Evolutionary conservation across 805 yeast genomes (phyloP), one percentile per base, ranked within the genome.

Genomic region (Brettanomyces nanus): DNA sequence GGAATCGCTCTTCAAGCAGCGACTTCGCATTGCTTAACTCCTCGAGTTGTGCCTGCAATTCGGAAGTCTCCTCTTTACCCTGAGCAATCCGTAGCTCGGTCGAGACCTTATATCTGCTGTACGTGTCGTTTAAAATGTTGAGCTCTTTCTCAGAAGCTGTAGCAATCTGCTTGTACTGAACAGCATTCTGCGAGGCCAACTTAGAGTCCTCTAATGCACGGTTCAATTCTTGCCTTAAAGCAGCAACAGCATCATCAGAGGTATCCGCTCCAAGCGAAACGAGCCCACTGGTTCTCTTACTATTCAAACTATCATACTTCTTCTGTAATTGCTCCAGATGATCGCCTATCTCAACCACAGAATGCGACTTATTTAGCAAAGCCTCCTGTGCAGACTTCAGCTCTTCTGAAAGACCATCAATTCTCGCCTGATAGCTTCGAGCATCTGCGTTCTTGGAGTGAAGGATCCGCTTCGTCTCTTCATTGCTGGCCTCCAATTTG

Each of bases 101-200:
- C 36, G 61, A 39, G 2, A 44, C 41, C 44, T 67, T 70, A 44
- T 57, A 69, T 33, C 57, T 58, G 35, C 70, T 85, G 52, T 71
- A 80, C 1, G 79, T 63, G 17, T 62, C 61, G 21, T 73, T 76
- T 42, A 84, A 62, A 33, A 68, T 64, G 28, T 62, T 58, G 28
- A 85, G 63, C 4, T 87, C 76, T 37, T 71, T 73, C 51, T 85
- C 94, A 3, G 85, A 75, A 11, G 82, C 75, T 36, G 60, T 59
- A 0, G 87, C 77, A 29, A 85, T 68, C n/a, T 62, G 63, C 40
- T 77, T 73, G 52, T 79, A 73, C 46, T 80, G 78, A n/a, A 66
- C 66, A 7, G 73, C 68, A 48, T 71, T 76, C n/a, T 70, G 63
- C 45, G 73, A 72, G 1, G 85, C 74, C 13, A 71, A 61, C 18